phyloP scores from a whole-genome alignment of 148 eudicot genomes.

The Rhododendron kiyosumense region DNA sequence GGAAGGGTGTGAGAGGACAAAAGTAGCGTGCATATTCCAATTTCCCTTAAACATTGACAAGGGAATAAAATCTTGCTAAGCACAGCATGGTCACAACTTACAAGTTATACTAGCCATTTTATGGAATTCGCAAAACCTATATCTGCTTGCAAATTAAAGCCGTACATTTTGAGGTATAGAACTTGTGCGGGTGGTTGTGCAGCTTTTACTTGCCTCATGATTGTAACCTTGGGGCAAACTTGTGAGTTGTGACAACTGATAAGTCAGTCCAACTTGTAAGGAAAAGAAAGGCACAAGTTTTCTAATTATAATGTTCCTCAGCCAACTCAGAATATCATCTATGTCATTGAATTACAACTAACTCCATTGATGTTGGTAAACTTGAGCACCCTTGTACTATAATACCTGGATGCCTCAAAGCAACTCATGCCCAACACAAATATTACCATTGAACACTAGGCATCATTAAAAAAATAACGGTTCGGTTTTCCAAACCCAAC shows the following conservation, averaged over 20 bases:
- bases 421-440: neutral
- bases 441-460: neutral
- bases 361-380: neutral
- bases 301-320: neutral
- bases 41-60: neutral
- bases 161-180: neutral
- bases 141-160: neutral
- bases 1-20: neutral
- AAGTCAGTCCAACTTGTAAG: neutral
- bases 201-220: neutral
- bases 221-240: neutral
- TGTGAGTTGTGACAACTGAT: neutral
- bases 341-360: neutral
- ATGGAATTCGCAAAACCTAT: neutral
- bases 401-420: neutral
- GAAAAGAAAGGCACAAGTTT: neutral
- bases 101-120: neutral
- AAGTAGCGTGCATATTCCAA: neutral
- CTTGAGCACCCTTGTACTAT: neutral
- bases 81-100: too few relatives aligned
- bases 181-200: neutral
- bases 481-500: neutral
- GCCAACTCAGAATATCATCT: neutral
- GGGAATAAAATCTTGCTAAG: neutral
- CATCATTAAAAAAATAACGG: neutral